Evolutionary conservation across 768 basidiomycete genomes (phyloP).

Genomic region (Pleurotus ostreatus): DNA sequence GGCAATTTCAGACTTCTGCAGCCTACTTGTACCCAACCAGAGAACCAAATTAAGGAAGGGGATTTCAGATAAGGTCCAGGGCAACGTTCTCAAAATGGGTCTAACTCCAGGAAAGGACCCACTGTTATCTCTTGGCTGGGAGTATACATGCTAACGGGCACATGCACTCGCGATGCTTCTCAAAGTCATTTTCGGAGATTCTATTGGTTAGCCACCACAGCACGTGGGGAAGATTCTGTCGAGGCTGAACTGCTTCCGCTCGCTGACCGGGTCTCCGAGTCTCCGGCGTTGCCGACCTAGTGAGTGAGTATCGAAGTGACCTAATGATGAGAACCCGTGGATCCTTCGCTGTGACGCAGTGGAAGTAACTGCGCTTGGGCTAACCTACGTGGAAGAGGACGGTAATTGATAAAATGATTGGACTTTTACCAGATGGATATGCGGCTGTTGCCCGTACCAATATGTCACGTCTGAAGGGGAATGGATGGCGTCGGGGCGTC

Average conservation of each 20-base stretch:
- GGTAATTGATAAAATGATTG: too few relatives aligned
- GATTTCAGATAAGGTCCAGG: constrained; percentile 21
- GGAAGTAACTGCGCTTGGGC: too few relatives aligned
- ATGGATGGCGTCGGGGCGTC: background rate
- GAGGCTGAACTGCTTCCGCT: constrained; percentile 1
- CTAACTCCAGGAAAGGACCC: constrained; percentile 3
- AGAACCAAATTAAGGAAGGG: constrained; percentile 18
- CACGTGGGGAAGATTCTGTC: constrained; percentile 2
- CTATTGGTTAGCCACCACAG: background rate
- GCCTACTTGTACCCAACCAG: constrained; percentile 25
- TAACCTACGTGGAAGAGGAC: too few relatives aligned
- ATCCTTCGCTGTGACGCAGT: too few relatives aligned
- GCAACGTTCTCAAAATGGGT: constrained; percentile 9
- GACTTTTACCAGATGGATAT: too few relatives aligned
- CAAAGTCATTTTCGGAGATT: constrained; percentile 1
- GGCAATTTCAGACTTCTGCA: background rate
- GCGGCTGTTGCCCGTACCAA: too few relatives aligned
- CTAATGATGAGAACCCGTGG: too few relatives aligned
- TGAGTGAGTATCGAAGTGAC: background rate
- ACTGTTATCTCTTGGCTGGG: constrained; percentile 12
- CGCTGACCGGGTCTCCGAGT: background rate
- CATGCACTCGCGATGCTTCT: constrained; percentile 3
- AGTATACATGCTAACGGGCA: constrained; percentile 20
- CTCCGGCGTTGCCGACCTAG: background rate
- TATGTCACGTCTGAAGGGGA: too few relatives aligned